These are phyloP conservation scores for Candida cerambycidarum DNA, from an alignment of 805 yeast species.

Conservation along the genomic window DNA sequence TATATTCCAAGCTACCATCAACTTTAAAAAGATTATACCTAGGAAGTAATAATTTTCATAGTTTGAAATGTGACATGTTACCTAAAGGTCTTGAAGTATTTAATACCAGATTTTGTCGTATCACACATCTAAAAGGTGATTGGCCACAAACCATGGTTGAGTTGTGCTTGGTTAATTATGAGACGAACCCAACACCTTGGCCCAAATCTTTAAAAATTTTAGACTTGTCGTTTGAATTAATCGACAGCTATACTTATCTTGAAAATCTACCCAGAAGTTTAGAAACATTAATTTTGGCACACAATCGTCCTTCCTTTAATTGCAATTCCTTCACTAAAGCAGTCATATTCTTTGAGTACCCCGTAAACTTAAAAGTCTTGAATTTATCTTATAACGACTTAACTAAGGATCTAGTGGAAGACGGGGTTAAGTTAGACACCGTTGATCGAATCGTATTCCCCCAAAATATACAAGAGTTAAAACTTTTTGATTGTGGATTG, in stretches of 20 bases:
- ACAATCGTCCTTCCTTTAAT: neutral
- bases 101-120: conserved; percentile 27
- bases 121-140: conserved; percentile 14
- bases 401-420: neutral
- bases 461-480: neutral
- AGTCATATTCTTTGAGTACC: neutral
- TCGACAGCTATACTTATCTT: conserved; percentile 5
- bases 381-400: neutral
- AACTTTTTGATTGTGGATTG: conserved; percentile 10
- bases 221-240: conserved; percentile 11
- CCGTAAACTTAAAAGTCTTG: neutral
- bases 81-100: conserved; percentile 30
- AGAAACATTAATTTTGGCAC: neutral
- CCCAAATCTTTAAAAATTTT: conserved; percentile 12
- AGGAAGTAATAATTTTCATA: conserved; percentile 26
- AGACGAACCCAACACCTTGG: conserved; percentile 5
- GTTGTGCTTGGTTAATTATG: conserved; percentile 2
- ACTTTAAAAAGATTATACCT: conserved; percentile 31
- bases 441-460: conserved; percentile 3
- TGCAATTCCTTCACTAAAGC: neutral
- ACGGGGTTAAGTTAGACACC: neutral
- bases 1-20: conserved; percentile 18
- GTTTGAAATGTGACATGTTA: conserved; percentile 15
- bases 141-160: conserved; percentile 1
- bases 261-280: conserved; percentile 9